phyloP scores from a whole-genome alignment of 129 eudicot species.

The Chrysanthemum seticuspe region DNA sequence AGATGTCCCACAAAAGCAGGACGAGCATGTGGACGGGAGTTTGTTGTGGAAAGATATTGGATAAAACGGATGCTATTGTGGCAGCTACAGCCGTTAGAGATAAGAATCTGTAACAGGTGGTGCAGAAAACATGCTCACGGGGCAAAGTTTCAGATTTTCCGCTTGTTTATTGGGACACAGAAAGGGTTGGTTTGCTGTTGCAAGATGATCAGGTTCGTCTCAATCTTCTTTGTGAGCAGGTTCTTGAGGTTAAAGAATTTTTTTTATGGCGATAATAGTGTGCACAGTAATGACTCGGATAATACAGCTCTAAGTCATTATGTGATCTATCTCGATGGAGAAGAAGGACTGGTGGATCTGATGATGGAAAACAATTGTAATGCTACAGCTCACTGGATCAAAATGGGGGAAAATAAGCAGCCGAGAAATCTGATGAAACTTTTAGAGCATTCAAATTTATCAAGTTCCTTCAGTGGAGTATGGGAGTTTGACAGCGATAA shows the following conservation, averaged over 20 bases:
- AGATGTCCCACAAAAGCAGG: constrained; percentile 37
- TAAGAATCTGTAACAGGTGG: constrained; percentile 22
- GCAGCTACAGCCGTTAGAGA: constrained; percentile 45
- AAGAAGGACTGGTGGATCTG: constrained; percentile 58
- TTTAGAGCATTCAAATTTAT: constrained; percentile 28
- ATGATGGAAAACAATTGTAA: constrained; percentile 44
- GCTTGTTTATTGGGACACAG: constrained; percentile 38
- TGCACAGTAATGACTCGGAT: constrained; percentile 23
- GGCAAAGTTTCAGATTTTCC: constrained; percentile 27
- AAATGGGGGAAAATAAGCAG: constrained; percentile 51
- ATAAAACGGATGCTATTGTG: constrained; percentile 33
- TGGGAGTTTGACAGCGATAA: constrained; percentile 46
- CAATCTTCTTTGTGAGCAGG: constrained; percentile 28
- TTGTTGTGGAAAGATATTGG: constrained; percentile 59
- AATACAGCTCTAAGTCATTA: constrained; percentile 34
- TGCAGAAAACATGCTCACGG: constrained; percentile 41
- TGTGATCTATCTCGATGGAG: constrained; percentile 81
- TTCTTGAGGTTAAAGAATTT: constrained; percentile 25
- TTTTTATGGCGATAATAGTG: constrained; percentile 8
- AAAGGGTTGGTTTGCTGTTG: constrained; percentile 35
- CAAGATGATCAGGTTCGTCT: constrained; percentile 44
- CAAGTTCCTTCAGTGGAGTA: constrained; percentile 40
- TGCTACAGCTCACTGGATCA: constrained; percentile 50
- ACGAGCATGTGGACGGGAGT: constrained; percentile 23
- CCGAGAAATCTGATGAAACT: constrained; percentile 51